phyloP scores from a whole-genome alignment of 768 basidiomycete species.

The Pulveroboletus sp. region DNA sequence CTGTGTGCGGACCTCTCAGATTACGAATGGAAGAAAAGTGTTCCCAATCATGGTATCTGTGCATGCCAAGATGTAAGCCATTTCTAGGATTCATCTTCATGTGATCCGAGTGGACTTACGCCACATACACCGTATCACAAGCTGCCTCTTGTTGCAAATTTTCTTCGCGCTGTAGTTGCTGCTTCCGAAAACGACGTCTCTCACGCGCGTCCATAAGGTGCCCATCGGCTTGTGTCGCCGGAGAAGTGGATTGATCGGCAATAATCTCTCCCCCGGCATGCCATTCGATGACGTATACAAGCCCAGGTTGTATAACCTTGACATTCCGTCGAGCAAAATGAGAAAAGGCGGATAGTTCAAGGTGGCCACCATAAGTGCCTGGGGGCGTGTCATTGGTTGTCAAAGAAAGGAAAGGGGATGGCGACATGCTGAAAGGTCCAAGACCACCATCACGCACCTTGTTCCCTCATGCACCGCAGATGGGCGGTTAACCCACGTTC shows the following conservation, averaged over 20 bases:
- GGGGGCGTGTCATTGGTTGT: slow-evolving; percentile 14
- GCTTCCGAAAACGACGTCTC: slow-evolving; percentile 41
- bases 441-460: slow-evolving; percentile 43
- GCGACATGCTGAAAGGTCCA: background rate
- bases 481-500: slow-evolving; percentile 76
- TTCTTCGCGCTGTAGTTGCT: slow-evolving; percentile 32
- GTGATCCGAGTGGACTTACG: slow-evolving; percentile 52
- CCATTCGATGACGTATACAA: slow-evolving; percentile 91
- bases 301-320: slow-evolving; percentile 90
- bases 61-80: slow-evolving; percentile 9
- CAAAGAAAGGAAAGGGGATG: slow-evolving; percentile 9
- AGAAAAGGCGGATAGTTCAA: slow-evolving; percentile 91
- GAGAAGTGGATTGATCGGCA: slow-evolving; percentile 25
- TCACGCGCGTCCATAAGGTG: slow-evolving; percentile 38
- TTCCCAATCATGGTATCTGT: slow-evolving; percentile 90
- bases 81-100: slow-evolving; percentile 3
- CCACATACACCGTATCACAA: slow-evolving; percentile 68
- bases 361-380: slow-evolving; percentile 91
- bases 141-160: slow-evolving; percentile 18
- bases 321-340: slow-evolving; percentile 75
- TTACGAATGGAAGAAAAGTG: slow-evolving; percentile 95
- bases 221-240: slow-evolving; percentile 24
- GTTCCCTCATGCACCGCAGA: slow-evolving; percentile 74
- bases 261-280: slow-evolving; percentile 50
- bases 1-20: slow-evolving; percentile 77